Percentiles rank a stretch among this genome's conserved stretches.
Evolutionary conservation across 2,329 filamentous ascomycete species (phyloP).

Genomic region (Zymoseptoria pseudotritici): DNA sequence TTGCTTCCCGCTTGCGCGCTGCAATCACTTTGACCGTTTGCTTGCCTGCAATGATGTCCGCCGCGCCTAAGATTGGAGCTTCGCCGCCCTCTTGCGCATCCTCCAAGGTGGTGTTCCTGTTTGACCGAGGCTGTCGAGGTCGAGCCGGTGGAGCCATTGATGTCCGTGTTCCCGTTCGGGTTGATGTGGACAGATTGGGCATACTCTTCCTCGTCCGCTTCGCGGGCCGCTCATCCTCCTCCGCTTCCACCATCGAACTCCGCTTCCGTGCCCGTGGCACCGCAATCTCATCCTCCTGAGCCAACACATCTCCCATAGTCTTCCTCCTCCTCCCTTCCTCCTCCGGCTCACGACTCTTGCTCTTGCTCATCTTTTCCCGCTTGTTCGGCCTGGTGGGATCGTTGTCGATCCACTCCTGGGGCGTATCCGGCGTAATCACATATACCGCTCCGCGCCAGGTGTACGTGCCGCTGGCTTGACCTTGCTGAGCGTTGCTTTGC

Average conservation of each 20-base stretch:
- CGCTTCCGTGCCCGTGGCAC: constrained; percentile 1
- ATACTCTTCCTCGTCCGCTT: constrained; percentile 1
- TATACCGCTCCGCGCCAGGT: constrained; percentile 14
- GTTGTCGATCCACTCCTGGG: constrained; percentile 14
- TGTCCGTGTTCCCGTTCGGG: neutral
- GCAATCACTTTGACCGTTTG: neutral
- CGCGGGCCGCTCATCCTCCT: neutral
- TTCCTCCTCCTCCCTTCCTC: neutral
- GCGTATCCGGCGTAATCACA: constrained; percentile 14
- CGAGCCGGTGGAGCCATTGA: neutral
- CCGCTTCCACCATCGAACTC: neutral
- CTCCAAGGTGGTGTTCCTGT: neutral
- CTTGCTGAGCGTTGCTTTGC: neutral
- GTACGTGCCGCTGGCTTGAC: constrained; percentile 3
- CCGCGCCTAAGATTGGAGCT: neutral
- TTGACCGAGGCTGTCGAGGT: neutral
- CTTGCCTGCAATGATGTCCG: neutral
- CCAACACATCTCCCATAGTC: neutral
- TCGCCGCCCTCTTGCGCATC: neutral
- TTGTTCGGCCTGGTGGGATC: constrained; percentile 6
- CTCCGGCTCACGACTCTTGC: neutral
- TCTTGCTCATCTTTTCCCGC: constrained; percentile 3
- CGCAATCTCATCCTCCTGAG: neutral
- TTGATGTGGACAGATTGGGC: neutral
- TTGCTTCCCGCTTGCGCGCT: neutral